phyloP scores from a whole-genome alignment of 176 grass and related monocot genomes.

The Musa schizocarpa region DNA sequence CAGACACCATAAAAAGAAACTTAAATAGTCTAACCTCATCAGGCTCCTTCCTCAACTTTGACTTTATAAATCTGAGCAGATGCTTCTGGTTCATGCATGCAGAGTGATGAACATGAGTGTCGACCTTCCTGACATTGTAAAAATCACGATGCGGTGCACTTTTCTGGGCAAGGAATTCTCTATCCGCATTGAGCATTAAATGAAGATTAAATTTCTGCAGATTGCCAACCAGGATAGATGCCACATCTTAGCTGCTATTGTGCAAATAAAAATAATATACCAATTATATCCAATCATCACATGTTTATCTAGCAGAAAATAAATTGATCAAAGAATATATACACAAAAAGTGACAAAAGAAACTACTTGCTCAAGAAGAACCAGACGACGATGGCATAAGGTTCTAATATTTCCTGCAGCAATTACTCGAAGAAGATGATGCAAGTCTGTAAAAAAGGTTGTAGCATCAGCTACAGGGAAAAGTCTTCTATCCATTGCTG shows the following conservation, averaged over 20 bases:
- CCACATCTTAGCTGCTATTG: constrained; percentile 9
- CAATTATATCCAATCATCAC: no score
- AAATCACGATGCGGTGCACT: constrained; percentile 89
- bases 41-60: constrained; percentile 88
- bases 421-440: constrained; percentile 77
- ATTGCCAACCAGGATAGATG: constrained; percentile 6
- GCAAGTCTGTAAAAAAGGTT: constrained; percentile 93
- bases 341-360: not conserved
- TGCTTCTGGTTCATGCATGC: constrained; percentile 99
- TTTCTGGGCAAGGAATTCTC: constrained; percentile 95
- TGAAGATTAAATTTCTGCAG: constrained; percentile 98
- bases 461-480: constrained; percentile 86
- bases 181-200: constrained; percentile 92
- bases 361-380: constrained; percentile 87
- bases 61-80: constrained; percentile 93
- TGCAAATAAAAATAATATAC: not conserved
- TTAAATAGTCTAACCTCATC: constrained; percentile 46
- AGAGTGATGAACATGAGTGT: constrained; percentile 99
- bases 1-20: constrained; percentile 3
- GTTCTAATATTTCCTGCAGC: constrained; percentile 91
- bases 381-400: constrained; percentile 70
- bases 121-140: constrained; percentile 95
- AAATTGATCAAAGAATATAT: not conserved
- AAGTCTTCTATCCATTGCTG: constrained; percentile 61
- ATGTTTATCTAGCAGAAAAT: not conserved